Percentiles rank a stretch among this genome's conserved stretches.
Evolutionary conservation across 2,329 filamentous ascomycete genomes (phyloP).

Genomic region (Ophiostoma montium): DNA sequence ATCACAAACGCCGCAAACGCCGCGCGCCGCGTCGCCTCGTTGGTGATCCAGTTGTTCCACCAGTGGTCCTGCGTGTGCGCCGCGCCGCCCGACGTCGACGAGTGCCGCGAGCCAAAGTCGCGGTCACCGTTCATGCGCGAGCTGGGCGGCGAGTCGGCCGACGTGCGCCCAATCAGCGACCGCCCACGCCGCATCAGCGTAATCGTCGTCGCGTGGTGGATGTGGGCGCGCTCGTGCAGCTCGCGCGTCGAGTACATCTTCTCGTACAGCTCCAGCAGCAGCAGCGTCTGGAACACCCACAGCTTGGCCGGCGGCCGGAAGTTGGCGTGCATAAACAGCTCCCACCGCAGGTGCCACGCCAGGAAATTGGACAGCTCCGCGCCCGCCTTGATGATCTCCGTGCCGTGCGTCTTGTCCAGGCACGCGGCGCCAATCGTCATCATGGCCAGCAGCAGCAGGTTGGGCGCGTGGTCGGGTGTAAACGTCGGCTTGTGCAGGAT

Average conservation of each 20-base stretch:
- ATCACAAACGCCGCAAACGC: slow-evolving; percentile 92
- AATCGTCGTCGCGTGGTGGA: slow-evolving; percentile 90
- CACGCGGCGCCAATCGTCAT: slow-evolving; percentile 88
- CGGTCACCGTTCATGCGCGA: slow-evolving; percentile 48
- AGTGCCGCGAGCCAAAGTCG: slow-evolving; percentile 42
- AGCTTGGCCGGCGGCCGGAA: slow-evolving; percentile 86
- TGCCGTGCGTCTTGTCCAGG: slow-evolving; percentile 67
- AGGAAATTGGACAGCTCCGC: slow-evolving; percentile 78
- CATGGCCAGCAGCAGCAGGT: slow-evolving; percentile 70
- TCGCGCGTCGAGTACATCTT: slow-evolving; percentile 94
- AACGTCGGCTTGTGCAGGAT: slow-evolving; percentile 94
- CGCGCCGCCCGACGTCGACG: slow-evolving; percentile 43
- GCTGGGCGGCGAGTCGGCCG: slow-evolving; percentile 71
- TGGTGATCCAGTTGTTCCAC: slow-evolving; percentile 94
- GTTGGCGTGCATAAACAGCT: slow-evolving; percentile 82
- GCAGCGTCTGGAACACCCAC: slow-evolving; percentile 86
- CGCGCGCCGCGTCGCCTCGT: slow-evolving; percentile 76
- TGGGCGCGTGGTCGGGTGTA: slow-evolving; percentile 71
- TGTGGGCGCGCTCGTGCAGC: slow-evolving; percentile 86
- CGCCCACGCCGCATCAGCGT: slow-evolving; percentile 90
- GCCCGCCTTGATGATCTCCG: slow-evolving; percentile 59
- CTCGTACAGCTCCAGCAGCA: slow-evolving; percentile 85
- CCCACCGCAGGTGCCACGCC: slow-evolving; percentile 88
- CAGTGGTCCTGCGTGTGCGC: slow-evolving; percentile 69
- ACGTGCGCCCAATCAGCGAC: slow-evolving; percentile 74